Percentiles rank a stretch among this genome's conserved stretches.
phyloP scores from a whole-genome alignment of 805 yeast species.

The Saccharomycopsis oosterbeekiorum region DNA sequence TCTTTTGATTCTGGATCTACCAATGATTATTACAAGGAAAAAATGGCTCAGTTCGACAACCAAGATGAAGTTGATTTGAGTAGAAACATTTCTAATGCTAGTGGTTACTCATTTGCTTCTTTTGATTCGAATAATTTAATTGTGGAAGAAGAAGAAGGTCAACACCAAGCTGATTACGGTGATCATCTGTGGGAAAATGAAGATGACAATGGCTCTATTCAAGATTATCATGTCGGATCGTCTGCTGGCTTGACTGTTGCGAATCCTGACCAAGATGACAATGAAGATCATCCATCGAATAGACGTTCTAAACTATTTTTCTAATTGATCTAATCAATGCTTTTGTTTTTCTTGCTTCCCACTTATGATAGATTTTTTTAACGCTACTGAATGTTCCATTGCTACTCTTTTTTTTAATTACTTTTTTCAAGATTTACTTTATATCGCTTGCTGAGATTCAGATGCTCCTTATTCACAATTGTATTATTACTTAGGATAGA shows the following conservation, averaged over 20 bases:
- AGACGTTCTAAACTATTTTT: slow-evolving; percentile 5
- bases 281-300: neutral
- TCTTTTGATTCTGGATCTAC: slow-evolving; percentile 9
- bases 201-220: slow-evolving; percentile 17
- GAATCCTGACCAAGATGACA: slow-evolving; percentile 15
- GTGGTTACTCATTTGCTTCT: slow-evolving; percentile 16
- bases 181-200: neutral
- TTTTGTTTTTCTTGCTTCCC: neutral
- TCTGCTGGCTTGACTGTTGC: slow-evolving; percentile 16
- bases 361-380: neutral
- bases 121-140: slow-evolving; percentile 11
- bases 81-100: slow-evolving; percentile 14
- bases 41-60: slow-evolving; percentile 2
- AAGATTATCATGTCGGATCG: slow-evolving; percentile 7
- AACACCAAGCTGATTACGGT: slow-evolving; percentile 1
- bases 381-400: neutral
- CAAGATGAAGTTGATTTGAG: slow-evolving; percentile 4
- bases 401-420: neutral
- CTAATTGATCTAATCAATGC: neutral
- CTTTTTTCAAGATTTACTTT: neutral
- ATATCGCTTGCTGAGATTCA: neutral
- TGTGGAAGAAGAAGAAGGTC: slow-evolving; percentile 17
- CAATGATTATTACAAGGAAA: slow-evolving; percentile 13
- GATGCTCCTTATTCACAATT: neutral
- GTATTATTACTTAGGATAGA: neutral